A percentile compares a stretch with the other conserved stretches of the same genome.
Evolutionary conservation across 2,329 filamentous ascomycete genomes (phyloP).

Genomic region (Fusarium decemcellulare): DNA sequence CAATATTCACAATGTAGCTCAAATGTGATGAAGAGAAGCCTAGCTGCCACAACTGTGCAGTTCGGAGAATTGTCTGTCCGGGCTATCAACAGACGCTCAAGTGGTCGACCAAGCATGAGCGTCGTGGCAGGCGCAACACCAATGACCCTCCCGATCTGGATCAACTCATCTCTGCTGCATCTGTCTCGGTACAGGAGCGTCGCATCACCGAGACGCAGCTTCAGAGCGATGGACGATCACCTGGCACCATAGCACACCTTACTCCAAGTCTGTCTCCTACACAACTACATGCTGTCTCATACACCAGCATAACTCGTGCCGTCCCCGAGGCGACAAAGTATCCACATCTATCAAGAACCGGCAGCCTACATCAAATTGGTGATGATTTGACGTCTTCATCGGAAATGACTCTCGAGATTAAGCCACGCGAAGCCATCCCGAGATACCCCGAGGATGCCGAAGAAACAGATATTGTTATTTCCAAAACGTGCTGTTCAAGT

Average conservation of each 20-base stretch:
- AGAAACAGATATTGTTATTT: background rate
- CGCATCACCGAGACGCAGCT: background rate
- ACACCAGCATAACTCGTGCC: background rate
- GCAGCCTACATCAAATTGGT: background rate
- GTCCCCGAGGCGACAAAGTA: fast-evolving
- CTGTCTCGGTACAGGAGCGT: slow-evolving; percentile 21
- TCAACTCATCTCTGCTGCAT: slow-evolving; percentile 28
- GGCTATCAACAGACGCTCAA: slow-evolving; percentile 36
- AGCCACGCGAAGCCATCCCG: background rate
- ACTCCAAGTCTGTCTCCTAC: background rate
- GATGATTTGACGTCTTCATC: background rate
- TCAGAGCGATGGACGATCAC: background rate
- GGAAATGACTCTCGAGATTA: slow-evolving; percentile 9
- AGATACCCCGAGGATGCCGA: slow-evolving; percentile 8
- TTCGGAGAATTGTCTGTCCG: slow-evolving; percentile 15
- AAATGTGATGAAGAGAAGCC: slow-evolving; percentile 34
- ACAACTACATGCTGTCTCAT: no score
- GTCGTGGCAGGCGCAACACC: slow-evolving; percentile 1
- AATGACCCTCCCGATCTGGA: slow-evolving; percentile 25
- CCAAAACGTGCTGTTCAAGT: background rate
- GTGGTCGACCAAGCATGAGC: slow-evolving; percentile 37
- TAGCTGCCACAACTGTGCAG: slow-evolving; percentile 23
- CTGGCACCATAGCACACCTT: background rate
- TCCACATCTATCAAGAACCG: background rate
- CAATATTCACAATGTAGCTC: slow-evolving; percentile 11